phyloP scores from a whole-genome alignment of 805 yeast species.

The Citeromyces matritensis region DNA sequence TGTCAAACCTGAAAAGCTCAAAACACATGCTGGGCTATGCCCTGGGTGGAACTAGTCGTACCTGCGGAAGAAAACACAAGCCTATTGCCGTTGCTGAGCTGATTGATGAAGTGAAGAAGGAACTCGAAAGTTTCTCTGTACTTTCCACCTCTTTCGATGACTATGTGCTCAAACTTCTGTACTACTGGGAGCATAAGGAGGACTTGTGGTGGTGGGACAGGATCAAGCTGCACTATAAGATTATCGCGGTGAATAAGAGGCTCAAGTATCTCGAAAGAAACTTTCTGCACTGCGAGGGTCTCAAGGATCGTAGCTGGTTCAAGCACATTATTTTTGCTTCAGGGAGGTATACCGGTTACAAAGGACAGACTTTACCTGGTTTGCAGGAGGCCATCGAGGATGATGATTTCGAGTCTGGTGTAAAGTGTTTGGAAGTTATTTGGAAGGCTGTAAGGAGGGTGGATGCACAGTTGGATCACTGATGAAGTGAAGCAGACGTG shows the following conservation, averaged over 20 bases:
- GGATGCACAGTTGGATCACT: neutral
- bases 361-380: constrained; percentile 41
- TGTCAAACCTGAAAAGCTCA: neutral
- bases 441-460: constrained; percentile 1
- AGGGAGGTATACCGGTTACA: constrained; percentile 44
- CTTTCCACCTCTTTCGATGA: constrained; percentile 5
- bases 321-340: constrained; percentile 45
- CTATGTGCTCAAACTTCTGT: constrained; percentile 6
- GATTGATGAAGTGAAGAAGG: constrained; percentile 6
- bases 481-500: too few species aligned
- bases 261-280: constrained; percentile 26
- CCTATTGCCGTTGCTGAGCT: constrained; percentile 12
- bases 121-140: constrained; percentile 3
- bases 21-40: neutral
- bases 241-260: constrained; percentile 19
- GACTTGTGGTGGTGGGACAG: constrained; percentile 9
- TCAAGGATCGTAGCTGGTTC: constrained; percentile 38
- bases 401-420: constrained; percentile 16
- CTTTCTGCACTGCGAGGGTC: constrained; percentile 30
- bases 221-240: constrained; percentile 8
- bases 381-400: constrained; percentile 39
- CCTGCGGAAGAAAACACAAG: constrained; percentile 5
- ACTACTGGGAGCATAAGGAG: constrained; percentile 9
- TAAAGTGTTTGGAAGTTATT: constrained; percentile 14
- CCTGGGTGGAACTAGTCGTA: neutral